Conservation (phyloP, 192 early-diverging fungal species). For the Helicostylum pulchrum region DNA sequence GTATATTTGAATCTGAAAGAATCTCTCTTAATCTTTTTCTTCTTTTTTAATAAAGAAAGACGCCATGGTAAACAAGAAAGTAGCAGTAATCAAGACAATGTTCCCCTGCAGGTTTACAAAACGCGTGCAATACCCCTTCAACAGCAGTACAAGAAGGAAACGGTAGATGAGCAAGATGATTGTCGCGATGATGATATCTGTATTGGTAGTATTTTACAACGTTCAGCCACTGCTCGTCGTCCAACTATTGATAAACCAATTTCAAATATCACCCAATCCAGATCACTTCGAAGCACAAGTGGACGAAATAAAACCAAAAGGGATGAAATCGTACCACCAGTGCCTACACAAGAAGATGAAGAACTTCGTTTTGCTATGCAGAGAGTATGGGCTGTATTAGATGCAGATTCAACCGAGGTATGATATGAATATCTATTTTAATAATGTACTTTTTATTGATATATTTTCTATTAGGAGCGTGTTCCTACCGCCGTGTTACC, state of each 20-base stretch:
- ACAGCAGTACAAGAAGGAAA: neutral
- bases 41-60: conserved; percentile 3
- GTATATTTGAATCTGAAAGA: no score
- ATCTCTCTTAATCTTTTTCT: no score
- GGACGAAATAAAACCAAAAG: neutral
- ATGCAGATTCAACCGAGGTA: conserved; percentile 1
- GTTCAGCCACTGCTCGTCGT: neutral
- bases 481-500: neutral
- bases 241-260: neutral
- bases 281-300: neutral
- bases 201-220: conserved; percentile 9
- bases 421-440: neutral
- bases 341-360: conserved; percentile 17
- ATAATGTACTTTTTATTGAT: neutral
- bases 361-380: conserved; percentile 21
- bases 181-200: conserved; percentile 18
- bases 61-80: conserved; percentile 1
- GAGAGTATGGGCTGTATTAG: conserved; percentile 24
- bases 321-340: conserved; percentile 6
- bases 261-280: neutral
- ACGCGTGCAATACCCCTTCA: neutral
- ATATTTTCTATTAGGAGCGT: no score
- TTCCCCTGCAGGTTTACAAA: no score
- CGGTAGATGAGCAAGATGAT: neutral
- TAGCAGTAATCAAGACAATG: conserved; percentile 1